Evolutionary conservation across 768 basidiomycete species (phyloP), one percentile per base, ranked within the genome.

Genomic region (Russula ochroleuca): DNA sequence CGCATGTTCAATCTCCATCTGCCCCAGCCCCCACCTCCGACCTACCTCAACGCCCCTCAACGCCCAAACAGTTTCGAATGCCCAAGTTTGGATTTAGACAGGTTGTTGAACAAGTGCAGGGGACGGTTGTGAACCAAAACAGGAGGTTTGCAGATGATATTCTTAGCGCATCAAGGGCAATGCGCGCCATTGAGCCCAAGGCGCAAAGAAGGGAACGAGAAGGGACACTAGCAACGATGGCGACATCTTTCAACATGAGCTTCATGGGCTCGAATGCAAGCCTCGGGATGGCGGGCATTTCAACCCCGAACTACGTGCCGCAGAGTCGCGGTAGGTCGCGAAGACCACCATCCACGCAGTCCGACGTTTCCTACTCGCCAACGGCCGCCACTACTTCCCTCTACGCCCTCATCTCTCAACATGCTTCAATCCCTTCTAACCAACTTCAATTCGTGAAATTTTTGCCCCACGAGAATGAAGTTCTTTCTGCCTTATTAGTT

Each of bases 51-150:
- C 55, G 57, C 23, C 43, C 68, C 17, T 63, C 68, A 28, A 59
- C 73, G 6, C 58, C 68, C n/a, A 65, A 68, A 7, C 76, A 74
- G 56, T 83, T 81, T 38, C 76, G 81, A 15, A 71, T 86, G 35
- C 78, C 74, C 14, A 72, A 78, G 51, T 72, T 85, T 14, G 85
- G 82, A 1, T 84, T 87, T 66, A 78, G 79, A 52, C 85, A 88
- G 25, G 82, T 87, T 14, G 86, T 88, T 1, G 87, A 89, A 38
- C 79, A 84, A 61, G 86, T 77, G 3, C 80, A 79, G 31, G 85
- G 83, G 59, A 75, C 78, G 45, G 75, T 75, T 21, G 73, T 76
- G 0, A 82, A 84, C 48, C 81, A 85, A 53, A 72, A 74, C 17
- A 77, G 77, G 15, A 79, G 76, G 67, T 80, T 88, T 54, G 76